Evolutionary conservation across 148 eudicot species (phyloP).

Genomic region (Spergularia bocconei): DNA sequence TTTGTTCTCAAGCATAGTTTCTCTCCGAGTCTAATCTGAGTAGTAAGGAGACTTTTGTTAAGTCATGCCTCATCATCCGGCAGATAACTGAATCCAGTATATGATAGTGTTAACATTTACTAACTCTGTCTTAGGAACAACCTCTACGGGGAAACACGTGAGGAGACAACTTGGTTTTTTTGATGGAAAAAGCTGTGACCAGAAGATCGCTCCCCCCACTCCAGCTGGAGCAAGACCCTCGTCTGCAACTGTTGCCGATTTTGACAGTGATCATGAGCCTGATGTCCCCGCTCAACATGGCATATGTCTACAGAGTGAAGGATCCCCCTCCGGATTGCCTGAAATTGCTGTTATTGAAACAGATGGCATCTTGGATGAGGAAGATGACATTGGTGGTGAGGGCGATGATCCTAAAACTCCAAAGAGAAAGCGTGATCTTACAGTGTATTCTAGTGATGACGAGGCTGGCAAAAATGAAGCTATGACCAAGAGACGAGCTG

Average conservation of each 20-base stretch:
- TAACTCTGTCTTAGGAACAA: conserved; percentile 9
- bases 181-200: conserved; percentile 29
- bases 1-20: not conserved
- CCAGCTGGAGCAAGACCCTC: conserved; percentile 36
- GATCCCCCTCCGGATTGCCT: not conserved
- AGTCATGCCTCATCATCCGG: not conserved
- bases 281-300: conserved; percentile 5
- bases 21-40: not conserved
- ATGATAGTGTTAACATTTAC: not conserved
- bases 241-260: conserved; percentile 29
- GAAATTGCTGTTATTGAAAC: conserved; percentile 1
- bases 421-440: conserved; percentile 50
- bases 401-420: conserved; percentile 23
- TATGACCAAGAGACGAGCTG: conserved; percentile 19
- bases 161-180: conserved; percentile 39
- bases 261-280: conserved; percentile 55
- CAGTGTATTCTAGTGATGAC: conserved; percentile 50
- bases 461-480: conserved; percentile 15
- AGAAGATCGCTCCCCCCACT: conserved; percentile 56
- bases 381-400: conserved; percentile 14
- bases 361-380: conserved; percentile 3
- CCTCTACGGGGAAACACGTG: conserved; percentile 17
- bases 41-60: not conserved
- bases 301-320: conserved; percentile 6
- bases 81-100: not conserved